Evolutionary conservation across 257 asterid species (phyloP).

Genomic region (Apocynum venetum): DNA sequence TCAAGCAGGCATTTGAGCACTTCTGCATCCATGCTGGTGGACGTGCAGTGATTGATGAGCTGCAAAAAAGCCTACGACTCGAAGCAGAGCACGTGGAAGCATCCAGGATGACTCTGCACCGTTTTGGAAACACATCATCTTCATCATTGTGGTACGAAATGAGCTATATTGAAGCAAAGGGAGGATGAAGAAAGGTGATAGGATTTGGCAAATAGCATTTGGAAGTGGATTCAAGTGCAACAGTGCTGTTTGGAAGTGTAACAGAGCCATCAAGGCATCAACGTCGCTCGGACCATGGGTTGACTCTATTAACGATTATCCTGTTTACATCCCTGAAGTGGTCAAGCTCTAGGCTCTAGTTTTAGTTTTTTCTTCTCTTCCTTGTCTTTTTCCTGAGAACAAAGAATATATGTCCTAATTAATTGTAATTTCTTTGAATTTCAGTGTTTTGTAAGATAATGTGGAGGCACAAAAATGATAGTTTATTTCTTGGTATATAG

Average conservation of each 20-base stretch:
- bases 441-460: too few species aligned
- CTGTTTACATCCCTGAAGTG: conserved; percentile 55
- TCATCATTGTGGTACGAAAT: conserved; percentile 60
- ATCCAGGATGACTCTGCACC: conserved; percentile 51
- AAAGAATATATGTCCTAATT: background rate
- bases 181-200: conserved; percentile 53
- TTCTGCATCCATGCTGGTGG: conserved; percentile 66
- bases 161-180: conserved; percentile 56
- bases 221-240: conserved; percentile 65
- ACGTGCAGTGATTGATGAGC: conserved; percentile 57
- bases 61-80: conserved; percentile 49
- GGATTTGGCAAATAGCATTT: conserved; percentile 58
- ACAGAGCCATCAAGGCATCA: conserved; percentile 41
- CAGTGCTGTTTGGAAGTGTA: conserved; percentile 66
- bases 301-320: conserved; percentile 46
- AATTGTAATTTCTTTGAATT: background rate
- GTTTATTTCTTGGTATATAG: too few species aligned
- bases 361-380: background rate
- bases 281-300: conserved; percentile 45
- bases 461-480: too few species aligned
- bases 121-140: conserved; percentile 55
- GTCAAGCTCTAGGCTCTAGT: conserved; percentile 50
- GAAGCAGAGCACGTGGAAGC: conserved; percentile 61
- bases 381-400: background rate
- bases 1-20: conserved; percentile 56